phyloP scores from a whole-genome alignment of 2,329 filamentous ascomycete species.

The Penicillium italicum region DNA sequence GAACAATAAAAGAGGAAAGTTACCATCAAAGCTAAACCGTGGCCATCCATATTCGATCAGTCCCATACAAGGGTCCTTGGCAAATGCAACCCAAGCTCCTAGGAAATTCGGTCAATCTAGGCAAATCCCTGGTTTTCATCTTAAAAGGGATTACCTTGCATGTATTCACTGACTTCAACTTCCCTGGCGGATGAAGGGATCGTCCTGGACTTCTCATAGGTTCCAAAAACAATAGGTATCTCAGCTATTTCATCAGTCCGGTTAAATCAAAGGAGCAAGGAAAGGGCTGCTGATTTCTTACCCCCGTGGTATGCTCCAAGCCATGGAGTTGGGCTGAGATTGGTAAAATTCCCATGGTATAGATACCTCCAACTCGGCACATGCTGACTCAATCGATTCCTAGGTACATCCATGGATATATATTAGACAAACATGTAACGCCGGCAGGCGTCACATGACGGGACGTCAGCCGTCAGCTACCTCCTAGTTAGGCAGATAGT shows the following conservation, averaged over 20 bases:
- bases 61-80: constrained; percentile 3
- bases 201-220: constrained; percentile 2
- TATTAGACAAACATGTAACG: no score
- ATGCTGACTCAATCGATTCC: background rate
- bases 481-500: no score
- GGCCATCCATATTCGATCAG: constrained; percentile 4
- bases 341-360: constrained; percentile 42
- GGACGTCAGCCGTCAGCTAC: no score
- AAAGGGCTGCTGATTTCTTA: constrained; percentile 13
- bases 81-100: constrained; percentile 10
- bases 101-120: background rate
- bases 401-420: background rate
- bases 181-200: background rate
- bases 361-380: constrained; percentile 39
- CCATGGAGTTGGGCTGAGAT: constrained; percentile 39
- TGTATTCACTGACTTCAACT: constrained; percentile 8
- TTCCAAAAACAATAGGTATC: constrained; percentile 14
- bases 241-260: constrained; percentile 1
- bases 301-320: constrained; percentile 43
- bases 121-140: background rate
- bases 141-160: constrained; percentile 6
- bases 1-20: background rate
- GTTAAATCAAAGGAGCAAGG: background rate
- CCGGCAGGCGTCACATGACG: no score
- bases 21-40: background rate